These are phyloP conservation scores for Stephanodiscus triporus DNA, from an alignment of 108 stramenopile genomes.

Conservation along the genomic window DNA sequence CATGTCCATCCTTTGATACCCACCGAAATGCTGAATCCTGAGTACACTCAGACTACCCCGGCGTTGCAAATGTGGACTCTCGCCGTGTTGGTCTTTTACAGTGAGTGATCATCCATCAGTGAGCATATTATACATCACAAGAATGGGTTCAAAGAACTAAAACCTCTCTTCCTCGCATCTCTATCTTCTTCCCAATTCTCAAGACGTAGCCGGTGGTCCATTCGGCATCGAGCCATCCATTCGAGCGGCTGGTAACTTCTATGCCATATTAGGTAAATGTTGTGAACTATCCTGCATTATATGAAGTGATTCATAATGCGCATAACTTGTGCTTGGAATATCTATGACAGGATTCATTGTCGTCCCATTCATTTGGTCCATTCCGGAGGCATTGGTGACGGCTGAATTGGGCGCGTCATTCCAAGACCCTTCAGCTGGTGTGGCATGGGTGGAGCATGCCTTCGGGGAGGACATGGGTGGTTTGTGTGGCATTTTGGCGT, in stretches of 20 bases:
- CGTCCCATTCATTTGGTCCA: conserved; percentile 70
- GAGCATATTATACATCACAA: background rate
- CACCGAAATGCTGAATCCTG: conserved; percentile 34
- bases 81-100: conserved; percentile 91
- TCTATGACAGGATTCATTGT: conserved; percentile 39
- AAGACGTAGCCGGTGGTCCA: conserved; percentile 70
- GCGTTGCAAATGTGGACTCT: conserved; percentile 58
- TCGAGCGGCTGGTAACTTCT: conserved; percentile 82
- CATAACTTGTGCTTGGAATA: background rate
- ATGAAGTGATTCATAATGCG: background rate
- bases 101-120: conserved; percentile 37
- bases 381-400: conserved; percentile 79
- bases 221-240: conserved; percentile 93
- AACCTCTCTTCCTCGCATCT: conserved; percentile 1
- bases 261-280: conserved; percentile 69
- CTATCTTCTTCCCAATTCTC: conserved; percentile 8
- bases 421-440: conserved; percentile 67
- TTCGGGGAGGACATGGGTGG: conserved; percentile 81
- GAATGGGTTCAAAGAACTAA: background rate
- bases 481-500: conserved; percentile 86
- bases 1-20: conserved; percentile 39
- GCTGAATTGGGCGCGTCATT: conserved; percentile 73
- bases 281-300: background rate
- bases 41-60: conserved; percentile 32
- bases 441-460: conserved; percentile 79